A percentile compares a stretch with the other conserved stretches of the same genome.
Evolutionary conservation across 225 moss, liverwort and hornwort species (phyloP).

Genomic region (Polytrichum commune): DNA sequence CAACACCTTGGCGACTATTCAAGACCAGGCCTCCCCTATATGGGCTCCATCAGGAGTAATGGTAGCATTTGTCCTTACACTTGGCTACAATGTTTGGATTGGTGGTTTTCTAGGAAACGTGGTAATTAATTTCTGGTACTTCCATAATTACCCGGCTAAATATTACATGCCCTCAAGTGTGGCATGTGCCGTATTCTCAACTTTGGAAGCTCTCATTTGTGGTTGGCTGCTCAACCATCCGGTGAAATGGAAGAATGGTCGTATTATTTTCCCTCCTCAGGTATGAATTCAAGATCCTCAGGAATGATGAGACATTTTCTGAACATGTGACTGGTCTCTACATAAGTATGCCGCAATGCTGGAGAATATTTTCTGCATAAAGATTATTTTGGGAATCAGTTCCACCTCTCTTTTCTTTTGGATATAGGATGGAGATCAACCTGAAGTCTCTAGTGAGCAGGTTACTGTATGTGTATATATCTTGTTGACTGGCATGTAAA

Average conservation of each 20-base stretch:
- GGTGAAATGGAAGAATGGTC: slow-evolving; percentile 67
- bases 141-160: slow-evolving; percentile 34
- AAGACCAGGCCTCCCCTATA: slow-evolving; percentile 70
- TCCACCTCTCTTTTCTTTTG: too few species aligned
- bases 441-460: background rate
- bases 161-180: slow-evolving; percentile 59
- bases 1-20: slow-evolving; percentile 46
- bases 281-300: slow-evolving; percentile 21
- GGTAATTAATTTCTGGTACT: slow-evolving; percentile 73
- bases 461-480: background rate
- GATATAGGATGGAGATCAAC: too few species aligned
- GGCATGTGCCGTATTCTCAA: slow-evolving; percentile 67
- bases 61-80: slow-evolving; percentile 81
- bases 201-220: slow-evolving; percentile 64
- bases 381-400: too few species aligned
- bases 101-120: slow-evolving; percentile 81
- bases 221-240: slow-evolving; percentile 93
- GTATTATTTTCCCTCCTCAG: slow-evolving; percentile 71
- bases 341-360: background rate
- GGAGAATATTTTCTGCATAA: too few species aligned
- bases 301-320: background rate
- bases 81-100: slow-evolving; percentile 79
- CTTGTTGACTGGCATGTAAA: background rate
- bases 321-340: slow-evolving; percentile 1
- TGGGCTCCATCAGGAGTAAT: slow-evolving; percentile 92